A percentile compares a stretch with the other conserved stretches of the same genome.
Conservation (phyloP, 139 green algal species). For the Auxenochlorella protothecoides region DNA sequence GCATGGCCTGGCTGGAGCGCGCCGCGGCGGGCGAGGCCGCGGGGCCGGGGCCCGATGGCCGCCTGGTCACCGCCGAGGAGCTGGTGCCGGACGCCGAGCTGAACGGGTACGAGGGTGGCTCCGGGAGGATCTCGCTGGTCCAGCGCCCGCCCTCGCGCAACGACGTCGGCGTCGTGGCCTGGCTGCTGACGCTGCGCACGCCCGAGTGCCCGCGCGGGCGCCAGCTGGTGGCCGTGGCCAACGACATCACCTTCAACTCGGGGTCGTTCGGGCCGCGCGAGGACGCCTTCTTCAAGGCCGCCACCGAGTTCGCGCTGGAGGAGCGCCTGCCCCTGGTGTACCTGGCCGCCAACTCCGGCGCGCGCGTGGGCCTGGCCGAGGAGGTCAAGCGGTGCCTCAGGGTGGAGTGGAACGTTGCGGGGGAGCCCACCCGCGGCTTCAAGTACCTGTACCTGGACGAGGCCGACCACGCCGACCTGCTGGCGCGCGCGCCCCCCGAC, state of each 20-base stretch:
- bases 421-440: slow-evolving; percentile 70
- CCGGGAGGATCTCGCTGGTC: neutral
- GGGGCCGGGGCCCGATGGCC: slow-evolving; percentile 31
- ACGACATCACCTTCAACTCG: slow-evolving; percentile 88
- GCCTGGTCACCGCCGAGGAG: slow-evolving; percentile 63
- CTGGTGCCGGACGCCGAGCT: slow-evolving; percentile 35
- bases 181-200: slow-evolving; percentile 72
- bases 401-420: slow-evolving; percentile 58
- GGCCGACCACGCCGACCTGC: slow-evolving; percentile 62
- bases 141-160: slow-evolving; percentile 50
- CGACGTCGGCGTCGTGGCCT: slow-evolving; percentile 87
- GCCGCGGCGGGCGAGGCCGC: slow-evolving; percentile 37
- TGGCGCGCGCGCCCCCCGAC: neutral
- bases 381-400: slow-evolving; percentile 71
- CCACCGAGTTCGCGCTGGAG: slow-evolving; percentile 64
- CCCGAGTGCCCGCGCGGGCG: slow-evolving; percentile 76
- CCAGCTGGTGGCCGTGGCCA: slow-evolving; percentile 82
- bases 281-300: slow-evolving; percentile 82
- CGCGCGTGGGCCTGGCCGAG: slow-evolving; percentile 81
- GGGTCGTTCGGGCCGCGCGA: slow-evolving; percentile 86
- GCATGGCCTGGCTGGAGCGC: slow-evolving; percentile 57
- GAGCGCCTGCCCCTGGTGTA: slow-evolving; percentile 85
- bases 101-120: neutral
- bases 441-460: slow-evolving; percentile 85
- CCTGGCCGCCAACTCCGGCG: slow-evolving; percentile 88